Evolutionary conservation across 2,329 filamentous ascomycete species (phyloP), one percentile per base, ranked within the genome.

Genomic region (Colletotrichum sp.): DNA sequence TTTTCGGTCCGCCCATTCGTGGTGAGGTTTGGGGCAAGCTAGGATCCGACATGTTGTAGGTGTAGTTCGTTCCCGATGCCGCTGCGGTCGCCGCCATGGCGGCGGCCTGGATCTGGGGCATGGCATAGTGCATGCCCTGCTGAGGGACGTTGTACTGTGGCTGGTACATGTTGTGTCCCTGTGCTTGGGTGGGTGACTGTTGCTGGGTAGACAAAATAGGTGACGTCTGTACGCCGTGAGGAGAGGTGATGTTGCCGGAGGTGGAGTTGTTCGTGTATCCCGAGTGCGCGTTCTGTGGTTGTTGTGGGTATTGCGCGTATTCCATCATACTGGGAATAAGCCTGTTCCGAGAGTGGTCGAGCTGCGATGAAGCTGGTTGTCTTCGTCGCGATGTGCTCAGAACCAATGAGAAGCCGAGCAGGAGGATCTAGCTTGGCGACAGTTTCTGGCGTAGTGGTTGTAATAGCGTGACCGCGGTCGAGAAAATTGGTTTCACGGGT

Each of bases 51-150:
- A 93, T 87, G 85, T 96, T 92, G 78, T 94, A 93, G 77, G 94
- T 93, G 79, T 94, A 94, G 77, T 88, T 91, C 76, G 95, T 94
- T 55, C 96, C 96, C 8, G 96, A 96, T 13, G 96, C 96, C 2
- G 96, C 96, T 21, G 96, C 96, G 2, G 96, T 98, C 26, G 94
- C 92, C 60, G 94, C 96, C 95, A 98, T 97, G 74, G 96, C 96
- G 66, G 96, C 96, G 16, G 96, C 96, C 84, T 98, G 95, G 62
- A 96, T 95, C 24, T 94, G 91, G 38, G 94, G 93, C 85, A 96
- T 95, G 73, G 91, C 93, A 87, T 98, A 98, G 87, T 94, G 93
- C 92, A 98, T 95, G 81, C 90, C 90, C 80, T 92, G 89, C 78
- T 93, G 91, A 77, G 94, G 89, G 73, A 96, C 94, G 74, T 92